Evolutionary conservation across 164 flowering plant species (phyloP), one percentile per base, ranked within the genome.

Genomic region (Nymphaea colorata): DNA sequence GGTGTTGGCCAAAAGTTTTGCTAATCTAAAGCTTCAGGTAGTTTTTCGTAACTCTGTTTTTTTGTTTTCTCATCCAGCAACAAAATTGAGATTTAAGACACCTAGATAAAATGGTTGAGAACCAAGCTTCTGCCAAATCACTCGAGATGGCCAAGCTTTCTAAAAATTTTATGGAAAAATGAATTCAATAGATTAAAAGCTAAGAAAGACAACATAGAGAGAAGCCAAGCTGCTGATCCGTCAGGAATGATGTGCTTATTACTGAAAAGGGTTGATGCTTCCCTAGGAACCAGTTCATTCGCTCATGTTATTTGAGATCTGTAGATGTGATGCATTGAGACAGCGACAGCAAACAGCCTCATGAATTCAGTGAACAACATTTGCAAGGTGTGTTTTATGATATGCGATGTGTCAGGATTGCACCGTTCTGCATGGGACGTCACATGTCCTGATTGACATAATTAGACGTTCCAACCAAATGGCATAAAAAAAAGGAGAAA

Each of bases 1-100:
- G 81, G 92, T 76, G 62, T 70, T 96, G 4, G 71, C 78, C 0
- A 91, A 96, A 62, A 86, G 85, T 68, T 91, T 91, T 73, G 81
- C 89, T 3, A 90, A 82, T 78, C 72, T 95, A 78, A 95, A 95
- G 86, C 96, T 62, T 96, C 97, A 81, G 97, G 97, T 77, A 4
- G 11, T 82, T 68, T 69, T 14, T 6, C 45, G 70, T 10, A 60
- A 15, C 17, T 71, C 25, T 43, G 16, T 10, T 51, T 25, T 43
- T 44, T 41, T 41, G 12, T 64, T 17, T 43, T 41, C 3, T 51
- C 51, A 64, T 61, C 4, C 43, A 66, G 36, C 36, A 25, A 41
- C 11, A 12, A 64, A 55, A 6, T 43, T 7, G 10, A 43, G 61
- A n/a, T 17, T 66, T 67, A 17, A 44, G 59, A 36, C 10, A 17